Evolutionary conservation across 345 rosid genomes (phyloP), one percentile per base, ranked within the genome.

Genomic region (Salix dunnii): DNA sequence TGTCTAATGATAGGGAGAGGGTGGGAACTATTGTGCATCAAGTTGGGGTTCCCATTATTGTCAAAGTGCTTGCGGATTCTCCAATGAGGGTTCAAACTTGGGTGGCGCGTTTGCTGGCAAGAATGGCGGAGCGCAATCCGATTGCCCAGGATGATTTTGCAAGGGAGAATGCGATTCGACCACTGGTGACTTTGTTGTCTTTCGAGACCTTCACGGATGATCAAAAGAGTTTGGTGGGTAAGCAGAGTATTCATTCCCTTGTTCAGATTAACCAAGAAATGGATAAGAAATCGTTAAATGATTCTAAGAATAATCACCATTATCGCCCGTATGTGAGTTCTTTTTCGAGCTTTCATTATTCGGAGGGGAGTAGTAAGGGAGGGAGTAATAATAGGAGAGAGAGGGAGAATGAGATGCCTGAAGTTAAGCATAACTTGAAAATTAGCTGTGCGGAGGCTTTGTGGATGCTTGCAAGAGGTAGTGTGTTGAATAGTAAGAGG

Each of bases 91-190:
- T 91, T 78, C 99, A 93, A 82, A 86, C 82, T 60, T 85, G 75
- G 71, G 88, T 84, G 71, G 96, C 94, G 7, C 70, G 58, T 25
- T 69, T 95, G 84, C 91, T 95, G 51, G 96, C 97, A 1, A 79
- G 87, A 78, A 95, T 95, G 99, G 97, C 97, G 2, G 87, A 86
- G 68, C 81, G 83, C 30, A 91, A 91, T 80, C 70, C 85, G 0
- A 7, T 84, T 42, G 94, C 99, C 18, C 97, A 89, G 77, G 90
- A 93, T 18, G 94, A 95, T 82, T 95, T 95, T n/a, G 97, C 97
- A 0, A 81, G 96, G 27, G 88, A 89, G 81, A 90, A 94, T 67
- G 99, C 86, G 30, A 91, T 91, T 68, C 80, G 96, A 81, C 97
- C 97, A 0, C 78, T 95, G 11, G 97, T 95, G 5, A 90, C 97